phyloP scores from a whole-genome alignment of 306 rosid genomes.

The Medicago lupulina region DNA sequence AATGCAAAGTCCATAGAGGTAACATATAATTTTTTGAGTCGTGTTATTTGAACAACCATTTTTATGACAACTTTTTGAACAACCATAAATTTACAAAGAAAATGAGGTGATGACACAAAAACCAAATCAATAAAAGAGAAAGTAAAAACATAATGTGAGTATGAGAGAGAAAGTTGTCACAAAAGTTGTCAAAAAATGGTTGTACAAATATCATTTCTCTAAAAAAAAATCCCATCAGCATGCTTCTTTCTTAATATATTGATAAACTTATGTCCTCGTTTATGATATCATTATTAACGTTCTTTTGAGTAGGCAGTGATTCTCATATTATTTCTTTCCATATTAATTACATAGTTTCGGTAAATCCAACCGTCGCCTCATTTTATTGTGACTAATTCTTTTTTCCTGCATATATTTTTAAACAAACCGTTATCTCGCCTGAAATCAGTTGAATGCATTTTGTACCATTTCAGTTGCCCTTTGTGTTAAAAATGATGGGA shows the following conservation, averaged over 20 bases:
- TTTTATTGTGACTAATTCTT: no score
- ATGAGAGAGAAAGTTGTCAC: no score
- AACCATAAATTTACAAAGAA: no score
- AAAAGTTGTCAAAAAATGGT: no score
- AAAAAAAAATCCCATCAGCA: neutral
- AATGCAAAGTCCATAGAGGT: conserved; percentile 60
- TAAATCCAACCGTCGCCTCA: neutral
- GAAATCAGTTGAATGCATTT: neutral
- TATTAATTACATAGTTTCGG: conserved; percentile 32
- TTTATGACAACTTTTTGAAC: no score
- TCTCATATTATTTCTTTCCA: conserved; percentile 28
- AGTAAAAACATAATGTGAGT: no score
- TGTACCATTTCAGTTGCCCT: neutral
- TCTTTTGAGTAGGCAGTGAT: conserved; percentile 6
- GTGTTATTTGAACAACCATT: no score
- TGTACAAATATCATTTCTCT: no score
- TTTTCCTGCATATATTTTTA: no score
- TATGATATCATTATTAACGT: conserved; percentile 19
- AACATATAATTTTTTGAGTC: neutral
- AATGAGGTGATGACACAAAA: no score
- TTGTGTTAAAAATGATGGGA: neutral
- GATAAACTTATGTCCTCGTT: neutral
- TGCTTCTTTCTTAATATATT: conserved; percentile 24
- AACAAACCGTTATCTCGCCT: no score
- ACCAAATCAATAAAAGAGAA: no score